phyloP scores from a whole-genome alignment of 192 early-diverging fungal genomes.

The Backusella tuberculispora region DNA sequence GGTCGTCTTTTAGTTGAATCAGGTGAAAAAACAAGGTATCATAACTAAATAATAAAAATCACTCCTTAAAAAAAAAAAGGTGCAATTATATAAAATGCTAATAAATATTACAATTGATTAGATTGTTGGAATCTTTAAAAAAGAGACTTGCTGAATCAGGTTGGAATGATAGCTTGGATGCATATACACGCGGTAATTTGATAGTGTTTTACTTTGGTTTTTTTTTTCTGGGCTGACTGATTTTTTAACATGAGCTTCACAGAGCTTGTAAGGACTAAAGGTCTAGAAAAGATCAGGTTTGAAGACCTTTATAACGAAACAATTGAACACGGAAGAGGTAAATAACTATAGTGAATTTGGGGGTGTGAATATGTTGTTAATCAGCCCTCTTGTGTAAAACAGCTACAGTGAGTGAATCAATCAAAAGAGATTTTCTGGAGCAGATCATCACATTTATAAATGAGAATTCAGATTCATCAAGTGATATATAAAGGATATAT shows the following conservation, averaged over 20 bases:
- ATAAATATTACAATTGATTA: too few relatives aligned
- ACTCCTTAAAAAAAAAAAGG: neutral
- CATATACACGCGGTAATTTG: slow-evolving; percentile 31
- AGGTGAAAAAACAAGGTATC: slow-evolving; percentile 36
- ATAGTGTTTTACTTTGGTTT: neutral
- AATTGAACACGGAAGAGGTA: slow-evolving; percentile 36
- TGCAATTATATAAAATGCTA: neutral
- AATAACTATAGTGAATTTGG: neutral
- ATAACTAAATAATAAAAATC: neutral
- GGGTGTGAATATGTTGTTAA: neutral
- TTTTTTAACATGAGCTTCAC: neutral
- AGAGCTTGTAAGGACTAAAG: slow-evolving; percentile 28
- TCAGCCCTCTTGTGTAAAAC: neutral
- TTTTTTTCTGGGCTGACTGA: neutral
- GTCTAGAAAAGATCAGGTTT: slow-evolving; percentile 26
- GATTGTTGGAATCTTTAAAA: slow-evolving; percentile 31
- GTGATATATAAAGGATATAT: neutral
- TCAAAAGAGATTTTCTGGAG: slow-evolving; percentile 39
- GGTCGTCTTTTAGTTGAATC: slow-evolving; percentile 35
- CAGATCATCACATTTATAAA: slow-evolving; percentile 32
- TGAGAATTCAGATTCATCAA: slow-evolving; percentile 29
- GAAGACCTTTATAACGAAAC: slow-evolving; percentile 24
- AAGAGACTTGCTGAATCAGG: slow-evolving; percentile 31
- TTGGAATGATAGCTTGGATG: slow-evolving; percentile 40
- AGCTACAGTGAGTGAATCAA: slow-evolving; percentile 37